Percentiles rank a stretch among this genome's conserved stretches.
Conservation (phyloP, 352 stramenopile species). For the Phytophthora citrophthora region DNA sequence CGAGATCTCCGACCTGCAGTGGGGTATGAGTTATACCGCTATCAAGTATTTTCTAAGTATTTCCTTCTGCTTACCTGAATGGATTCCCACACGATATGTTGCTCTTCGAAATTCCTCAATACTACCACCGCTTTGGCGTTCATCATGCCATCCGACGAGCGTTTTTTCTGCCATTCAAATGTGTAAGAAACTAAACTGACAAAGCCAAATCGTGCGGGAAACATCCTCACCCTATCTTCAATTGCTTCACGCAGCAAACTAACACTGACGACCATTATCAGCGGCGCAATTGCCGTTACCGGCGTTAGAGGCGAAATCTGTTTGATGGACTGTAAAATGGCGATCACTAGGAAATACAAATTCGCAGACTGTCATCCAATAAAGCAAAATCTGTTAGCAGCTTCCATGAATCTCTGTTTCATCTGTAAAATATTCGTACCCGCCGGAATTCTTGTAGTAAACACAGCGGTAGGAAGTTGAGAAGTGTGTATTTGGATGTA, state of each 20-base stretch:
- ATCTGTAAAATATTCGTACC: slow-evolving; percentile 30
- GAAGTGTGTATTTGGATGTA: slow-evolving; percentile 92
- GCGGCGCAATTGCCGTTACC: slow-evolving; percentile 76
- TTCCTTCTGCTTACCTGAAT: slow-evolving; percentile 58
- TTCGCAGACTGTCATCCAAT: slow-evolving; percentile 79
- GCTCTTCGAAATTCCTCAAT: slow-evolving; percentile 67
- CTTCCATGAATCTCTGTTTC: too few relatives aligned
- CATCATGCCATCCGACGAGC: slow-evolving; percentile 58
- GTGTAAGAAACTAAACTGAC: slow-evolving; percentile 13
- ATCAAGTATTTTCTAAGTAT: neutral
- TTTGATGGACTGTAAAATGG: slow-evolving; percentile 91
- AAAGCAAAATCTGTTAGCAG: slow-evolving; percentile 43
- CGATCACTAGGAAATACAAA: slow-evolving; percentile 95
- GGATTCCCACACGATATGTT: slow-evolving; percentile 66
- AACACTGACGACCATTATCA: slow-evolving; percentile 85
- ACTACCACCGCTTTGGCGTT: slow-evolving; percentile 67
- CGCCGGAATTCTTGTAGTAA: slow-evolving; percentile 87
- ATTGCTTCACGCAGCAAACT: slow-evolving; percentile 80
- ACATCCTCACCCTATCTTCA: slow-evolving; percentile 69
- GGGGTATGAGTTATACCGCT: slow-evolving; percentile 1
- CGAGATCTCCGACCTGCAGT: slow-evolving; percentile 81
- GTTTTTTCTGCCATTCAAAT: slow-evolving; percentile 47
- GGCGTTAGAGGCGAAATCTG: slow-evolving; percentile 75
- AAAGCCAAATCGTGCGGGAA: slow-evolving; percentile 7
- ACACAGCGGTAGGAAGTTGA: slow-evolving; percentile 77